phyloP scores from a whole-genome alignment of 345 rosid genomes.

The Leavenworthia alabamica region DNA sequence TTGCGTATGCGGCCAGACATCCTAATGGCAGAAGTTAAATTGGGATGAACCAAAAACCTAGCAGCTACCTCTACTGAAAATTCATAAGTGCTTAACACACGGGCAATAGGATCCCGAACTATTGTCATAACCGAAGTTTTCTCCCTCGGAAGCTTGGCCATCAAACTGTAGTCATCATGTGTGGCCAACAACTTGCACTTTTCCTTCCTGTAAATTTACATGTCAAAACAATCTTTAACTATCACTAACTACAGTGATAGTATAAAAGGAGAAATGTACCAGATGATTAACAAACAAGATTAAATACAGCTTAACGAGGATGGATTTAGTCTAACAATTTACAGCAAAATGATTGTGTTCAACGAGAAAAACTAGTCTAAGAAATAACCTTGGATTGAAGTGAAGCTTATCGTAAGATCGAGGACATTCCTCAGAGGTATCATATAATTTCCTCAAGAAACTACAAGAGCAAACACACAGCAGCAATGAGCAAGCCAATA shows the following conservation, averaged over 20 bases:
- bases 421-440: constrained; percentile 68
- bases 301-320: not conserved
- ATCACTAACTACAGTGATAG: not conserved
- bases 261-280: not conserved
- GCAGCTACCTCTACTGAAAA: constrained; percentile 95
- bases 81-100: constrained; percentile 87
- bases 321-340: not conserved
- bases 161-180: constrained; percentile 96
- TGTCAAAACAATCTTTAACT: constrained; percentile 8
- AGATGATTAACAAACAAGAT: not conserved
- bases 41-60: constrained; percentile 93
- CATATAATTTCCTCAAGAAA: constrained; percentile 76
- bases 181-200: constrained; percentile 77
- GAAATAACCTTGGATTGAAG: constrained; percentile 73
- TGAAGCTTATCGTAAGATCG: constrained; percentile 88
- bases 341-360: not conserved
- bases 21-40: constrained; percentile 67
- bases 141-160: constrained; percentile 71
- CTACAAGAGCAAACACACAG: constrained; percentile 39
- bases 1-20: constrained; percentile 65
- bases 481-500: constrained; percentile 6
- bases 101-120: constrained; percentile 81
- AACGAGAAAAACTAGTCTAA: not conserved
- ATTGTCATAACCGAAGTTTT: constrained; percentile 86
- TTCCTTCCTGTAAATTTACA: constrained; percentile 48